Percentiles rank a stretch among this genome's conserved stretches.
Conservation (phyloP, 331 rosid genomes). For the Quercus tomentella region DNA sequence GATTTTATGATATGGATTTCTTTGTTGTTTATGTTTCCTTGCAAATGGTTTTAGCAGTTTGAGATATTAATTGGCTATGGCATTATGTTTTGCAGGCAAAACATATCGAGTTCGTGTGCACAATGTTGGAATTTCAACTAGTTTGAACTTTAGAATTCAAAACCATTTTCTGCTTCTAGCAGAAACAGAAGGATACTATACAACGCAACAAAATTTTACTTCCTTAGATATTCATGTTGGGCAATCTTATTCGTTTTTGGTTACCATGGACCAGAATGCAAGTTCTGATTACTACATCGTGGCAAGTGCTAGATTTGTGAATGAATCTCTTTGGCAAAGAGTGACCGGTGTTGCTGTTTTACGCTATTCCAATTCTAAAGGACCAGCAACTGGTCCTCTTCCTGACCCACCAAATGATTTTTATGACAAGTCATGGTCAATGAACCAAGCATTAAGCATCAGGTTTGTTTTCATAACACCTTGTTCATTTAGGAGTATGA, state of each 20-base stretch:
- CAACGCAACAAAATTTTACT: slow-evolving; percentile 60
- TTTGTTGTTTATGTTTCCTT: neutral
- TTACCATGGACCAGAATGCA: slow-evolving; percentile 84
- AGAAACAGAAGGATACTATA: slow-evolving; percentile 82
- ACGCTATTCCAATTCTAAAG: slow-evolving; percentile 84
- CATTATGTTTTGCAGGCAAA: slow-evolving; percentile 60
- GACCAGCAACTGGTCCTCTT: slow-evolving; percentile 73
- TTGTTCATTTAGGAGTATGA: neutral
- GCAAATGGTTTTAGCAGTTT: neutral
- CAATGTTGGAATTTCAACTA: slow-evolving; percentile 81
- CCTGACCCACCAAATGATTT: slow-evolving; percentile 77
- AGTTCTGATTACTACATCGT: slow-evolving; percentile 88
- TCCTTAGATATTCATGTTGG: slow-evolving; percentile 86
- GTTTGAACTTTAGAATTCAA: slow-evolving; percentile 89
- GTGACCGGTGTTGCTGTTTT: slow-evolving; percentile 89
- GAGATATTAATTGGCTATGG: slow-evolving; percentile 4
- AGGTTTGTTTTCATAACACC: slow-evolving; percentile 51
- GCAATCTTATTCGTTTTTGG: slow-evolving; percentile 84
- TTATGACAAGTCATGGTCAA: slow-evolving; percentile 52
- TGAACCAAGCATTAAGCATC: slow-evolving; percentile 78
- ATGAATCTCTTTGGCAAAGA: slow-evolving; percentile 76
- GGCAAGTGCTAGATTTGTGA: slow-evolving; percentile 92
- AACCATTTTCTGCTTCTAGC: slow-evolving; percentile 66
- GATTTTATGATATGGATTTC: neutral
- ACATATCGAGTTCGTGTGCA: slow-evolving; percentile 78